phyloP scores from a whole-genome alignment of 139 green algal genomes.

The Picochlorum sp. region DNA sequence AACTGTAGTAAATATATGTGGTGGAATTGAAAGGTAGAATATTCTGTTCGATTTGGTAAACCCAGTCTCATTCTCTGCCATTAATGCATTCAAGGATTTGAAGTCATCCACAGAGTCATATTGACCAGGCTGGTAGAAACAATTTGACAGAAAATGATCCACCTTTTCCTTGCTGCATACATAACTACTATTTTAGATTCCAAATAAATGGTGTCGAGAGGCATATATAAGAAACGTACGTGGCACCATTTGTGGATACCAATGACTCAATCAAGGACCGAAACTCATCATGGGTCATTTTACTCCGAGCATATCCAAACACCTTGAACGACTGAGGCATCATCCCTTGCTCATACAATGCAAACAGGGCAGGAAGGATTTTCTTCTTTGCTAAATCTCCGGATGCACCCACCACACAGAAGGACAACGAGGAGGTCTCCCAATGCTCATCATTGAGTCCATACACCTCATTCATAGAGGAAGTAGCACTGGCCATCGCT shows the following conservation, averaged over 20 bases:
- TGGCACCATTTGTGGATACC: constrained; percentile 59
- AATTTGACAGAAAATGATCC: constrained; percentile 76
- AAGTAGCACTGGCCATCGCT: too few relatives aligned
- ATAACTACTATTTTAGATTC: background rate
- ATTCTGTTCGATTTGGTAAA: constrained; percentile 64
- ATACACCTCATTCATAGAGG: constrained; percentile 16
- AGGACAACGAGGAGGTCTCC: constrained; percentile 42
- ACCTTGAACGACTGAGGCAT: constrained; percentile 82
- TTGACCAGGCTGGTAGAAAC: constrained; percentile 79
- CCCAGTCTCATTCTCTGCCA: constrained; percentile 55
- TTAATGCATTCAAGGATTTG: constrained; percentile 46
- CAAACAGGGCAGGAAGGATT: constrained; percentile 96
- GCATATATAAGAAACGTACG: background rate
- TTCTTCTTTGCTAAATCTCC: constrained; percentile 98
- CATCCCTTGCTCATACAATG: constrained; percentile 85
- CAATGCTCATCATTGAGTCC: constrained; percentile 39
- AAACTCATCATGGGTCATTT: constrained; percentile 85
- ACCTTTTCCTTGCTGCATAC: constrained; percentile 57
- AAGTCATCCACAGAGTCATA: constrained; percentile 69
- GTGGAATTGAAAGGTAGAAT: constrained; percentile 98
- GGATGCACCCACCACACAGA: constrained; percentile 91
- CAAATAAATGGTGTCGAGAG: too few relatives aligned
- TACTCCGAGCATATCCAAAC: constrained; percentile 85
- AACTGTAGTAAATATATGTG: constrained; percentile 79
- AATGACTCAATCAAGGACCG: constrained; percentile 64